These are phyloP conservation scores for Hypoxylon fuscum DNA, from an alignment of 495 filamentous ascomycete species.

Conservation along the genomic window DNA sequence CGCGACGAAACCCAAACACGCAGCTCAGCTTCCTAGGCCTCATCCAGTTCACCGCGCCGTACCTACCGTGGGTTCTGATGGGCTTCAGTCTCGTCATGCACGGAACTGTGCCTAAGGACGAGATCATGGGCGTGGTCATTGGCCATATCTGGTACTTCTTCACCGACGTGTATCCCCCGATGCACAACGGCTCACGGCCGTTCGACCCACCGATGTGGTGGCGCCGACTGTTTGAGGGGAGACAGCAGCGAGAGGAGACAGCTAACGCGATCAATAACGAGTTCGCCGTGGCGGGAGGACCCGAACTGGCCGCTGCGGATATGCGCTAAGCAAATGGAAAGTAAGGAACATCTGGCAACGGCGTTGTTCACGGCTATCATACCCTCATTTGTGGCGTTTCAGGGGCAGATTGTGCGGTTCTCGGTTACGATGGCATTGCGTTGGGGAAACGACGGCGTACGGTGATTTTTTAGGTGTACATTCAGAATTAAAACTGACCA, in stretches of 20 bases:
- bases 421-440: constrained; percentile 18
- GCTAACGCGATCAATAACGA: constrained; percentile 61
- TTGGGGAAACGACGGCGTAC: constrained; percentile 30
- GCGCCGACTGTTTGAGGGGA: no score
- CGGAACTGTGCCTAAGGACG: constrained; percentile 89
- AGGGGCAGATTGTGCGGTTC: constrained; percentile 24
- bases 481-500: neutral
- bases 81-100: constrained; percentile 87
- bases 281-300: constrained; percentile 58
- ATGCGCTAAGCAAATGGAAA: constrained; percentile 29
- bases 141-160: constrained; percentile 99
- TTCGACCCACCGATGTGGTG: constrained; percentile 93
- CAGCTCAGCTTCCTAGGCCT: constrained; percentile 90
- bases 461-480: neutral
- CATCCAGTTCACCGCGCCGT: constrained; percentile 91
- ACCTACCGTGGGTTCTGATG: constrained; percentile 96
- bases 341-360: neutral
- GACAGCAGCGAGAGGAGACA: constrained; percentile 48
- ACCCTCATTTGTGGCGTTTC: constrained; percentile 41
- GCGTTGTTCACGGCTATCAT: constrained; percentile 22
- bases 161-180: constrained; percentile 91
- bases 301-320: constrained; percentile 49
- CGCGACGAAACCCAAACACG: constrained; percentile 90
- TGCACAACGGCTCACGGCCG: constrained; percentile 84
- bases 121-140: constrained; percentile 90